Conservation (phyloP, 352 stramenopile genomes). For the Phytophthora foliorum region DNA sequence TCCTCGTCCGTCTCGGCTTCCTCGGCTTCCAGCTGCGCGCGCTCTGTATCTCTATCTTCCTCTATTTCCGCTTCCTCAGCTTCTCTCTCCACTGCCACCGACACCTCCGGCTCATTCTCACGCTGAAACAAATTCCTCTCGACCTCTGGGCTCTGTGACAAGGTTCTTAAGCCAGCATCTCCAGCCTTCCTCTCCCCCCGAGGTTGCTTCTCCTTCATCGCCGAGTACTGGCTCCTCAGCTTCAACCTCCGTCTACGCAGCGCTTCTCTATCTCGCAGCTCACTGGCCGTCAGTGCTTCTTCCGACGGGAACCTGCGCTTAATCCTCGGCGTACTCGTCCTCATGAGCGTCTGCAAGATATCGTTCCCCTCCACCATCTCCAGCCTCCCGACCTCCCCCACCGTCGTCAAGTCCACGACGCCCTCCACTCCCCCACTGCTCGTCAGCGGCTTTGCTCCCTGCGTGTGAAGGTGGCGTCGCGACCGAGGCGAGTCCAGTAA, state of each 20-base stretch:
- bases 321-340: conserved; percentile 49
- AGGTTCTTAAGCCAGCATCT: background rate
- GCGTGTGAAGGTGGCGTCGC: background rate
- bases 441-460: conserved; percentile 4
- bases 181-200: background rate
- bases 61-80: conserved; percentile 26
- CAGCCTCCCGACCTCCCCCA: conserved; percentile 46
- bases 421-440: conserved; percentile 32
- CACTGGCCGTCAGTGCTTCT: conserved; percentile 48
- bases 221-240: conserved; percentile 47
- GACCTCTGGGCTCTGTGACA: background rate
- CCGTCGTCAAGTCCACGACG: conserved; percentile 55
- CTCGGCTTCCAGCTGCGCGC: conserved; percentile 32
- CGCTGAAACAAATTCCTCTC: conserved; percentile 21
- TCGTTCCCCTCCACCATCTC: conserved; percentile 76
- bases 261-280: conserved; percentile 59
- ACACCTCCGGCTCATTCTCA: background rate
- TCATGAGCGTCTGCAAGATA: conserved; percentile 65
- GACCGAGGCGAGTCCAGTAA: conserved; percentile 22
- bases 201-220: conserved; percentile 40
- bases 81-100: background rate
- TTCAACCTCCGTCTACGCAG: conserved; percentile 57
- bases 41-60: conserved; percentile 29
- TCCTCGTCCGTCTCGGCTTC: conserved; percentile 63
- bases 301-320: conserved; percentile 65